A percentile compares a stretch with the other conserved stretches of the same genome.
phyloP scores from a whole-genome alignment of 352 stramenopile species.

The Pythium dissotocum region DNA sequence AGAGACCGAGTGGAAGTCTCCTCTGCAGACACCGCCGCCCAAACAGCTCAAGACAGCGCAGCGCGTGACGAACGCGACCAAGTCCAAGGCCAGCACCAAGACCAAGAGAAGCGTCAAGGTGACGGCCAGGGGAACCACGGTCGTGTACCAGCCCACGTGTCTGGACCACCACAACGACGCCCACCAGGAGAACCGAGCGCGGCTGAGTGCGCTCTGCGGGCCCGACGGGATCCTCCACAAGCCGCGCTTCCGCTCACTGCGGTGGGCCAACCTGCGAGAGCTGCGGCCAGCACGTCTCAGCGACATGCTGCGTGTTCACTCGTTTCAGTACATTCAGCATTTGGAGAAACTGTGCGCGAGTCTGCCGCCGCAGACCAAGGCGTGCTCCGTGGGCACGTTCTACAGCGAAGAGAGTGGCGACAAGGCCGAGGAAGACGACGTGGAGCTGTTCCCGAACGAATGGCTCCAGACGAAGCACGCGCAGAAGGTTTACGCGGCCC shows the following conservation, averaged over 20 bases:
- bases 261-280: conserved; percentile 59
- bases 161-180: conserved; percentile 75
- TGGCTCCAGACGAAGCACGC: conserved; percentile 52
- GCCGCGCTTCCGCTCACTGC: conserved; percentile 59
- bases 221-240: conserved; percentile 66
- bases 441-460: conserved; percentile 36
- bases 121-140: conserved; percentile 35
- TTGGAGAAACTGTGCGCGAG: conserved; percentile 41
- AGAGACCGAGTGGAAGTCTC: conserved; percentile 23
- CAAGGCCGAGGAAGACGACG: conserved; percentile 22
- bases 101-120: conserved; percentile 31
- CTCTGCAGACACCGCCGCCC: conserved; percentile 19
- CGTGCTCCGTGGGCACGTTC: conserved; percentile 44
- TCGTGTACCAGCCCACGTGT: conserved; percentile 72
- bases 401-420: conserved; percentile 27
- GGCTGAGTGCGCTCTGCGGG: conserved; percentile 51
- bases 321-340: conserved; percentile 65
- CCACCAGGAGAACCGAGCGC: conserved; percentile 70
- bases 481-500: conserved; percentile 45
- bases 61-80: conserved; percentile 33
- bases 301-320: conserved; percentile 67
- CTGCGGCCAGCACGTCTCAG: conserved; percentile 49
- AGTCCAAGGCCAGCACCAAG: conserved; percentile 33
- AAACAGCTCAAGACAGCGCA: conserved; percentile 54
- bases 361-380: conserved; percentile 50